Evolutionary conservation across 352 stramenopile species (phyloP).

Genomic region (Phytophthora pinifolia): DNA sequence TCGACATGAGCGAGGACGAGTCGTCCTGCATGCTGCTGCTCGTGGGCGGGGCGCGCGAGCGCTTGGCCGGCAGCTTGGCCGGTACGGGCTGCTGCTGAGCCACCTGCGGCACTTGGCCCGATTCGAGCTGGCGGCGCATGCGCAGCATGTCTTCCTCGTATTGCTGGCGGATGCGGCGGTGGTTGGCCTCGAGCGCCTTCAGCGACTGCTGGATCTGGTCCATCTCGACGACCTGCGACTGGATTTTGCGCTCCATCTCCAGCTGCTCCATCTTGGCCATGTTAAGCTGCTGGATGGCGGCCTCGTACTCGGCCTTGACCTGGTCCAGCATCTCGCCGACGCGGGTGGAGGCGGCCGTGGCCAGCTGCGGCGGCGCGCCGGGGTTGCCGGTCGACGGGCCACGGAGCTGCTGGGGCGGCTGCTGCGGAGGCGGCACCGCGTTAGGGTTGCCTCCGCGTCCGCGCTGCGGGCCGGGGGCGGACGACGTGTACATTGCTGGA

Average conservation of each 20-base stretch:
- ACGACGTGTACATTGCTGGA: slow-evolving; percentile 66
- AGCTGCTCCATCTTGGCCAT: slow-evolving; percentile 89
- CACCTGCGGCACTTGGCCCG: slow-evolving; percentile 43
- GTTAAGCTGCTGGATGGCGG: slow-evolving; percentile 82
- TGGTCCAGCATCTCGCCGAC: slow-evolving; percentile 85
- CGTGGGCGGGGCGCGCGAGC: slow-evolving; percentile 43
- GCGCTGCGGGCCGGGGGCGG: slow-evolving; percentile 54
- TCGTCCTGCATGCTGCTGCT: slow-evolving; percentile 51
- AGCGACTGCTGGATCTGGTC: slow-evolving; percentile 89
- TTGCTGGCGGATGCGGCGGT: slow-evolving; percentile 79
- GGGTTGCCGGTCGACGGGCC: slow-evolving; percentile 51
- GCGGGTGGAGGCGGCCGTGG: slow-evolving; percentile 45
- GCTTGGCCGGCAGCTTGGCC: slow-evolving; percentile 59
- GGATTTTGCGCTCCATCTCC: slow-evolving; percentile 88
- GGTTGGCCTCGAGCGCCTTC: slow-evolving; percentile 81
- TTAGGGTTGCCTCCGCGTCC: slow-evolving; percentile 59
- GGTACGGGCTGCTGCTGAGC: slow-evolving; percentile 38
- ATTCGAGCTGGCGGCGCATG: slow-evolving; percentile 81
- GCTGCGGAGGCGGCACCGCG: slow-evolving; percentile 40
- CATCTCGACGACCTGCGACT: slow-evolving; percentile 86
- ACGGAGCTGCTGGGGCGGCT: slow-evolving; percentile 64
- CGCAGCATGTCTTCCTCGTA: slow-evolving; percentile 87
- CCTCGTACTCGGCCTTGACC: slow-evolving; percentile 84
- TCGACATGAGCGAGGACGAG: slow-evolving; percentile 61
- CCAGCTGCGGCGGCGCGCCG: slow-evolving; percentile 34